These are phyloP conservation scores for Phytophthora foliorum DNA, from an alignment of 352 stramenopile species.

Conservation along the genomic window DNA sequence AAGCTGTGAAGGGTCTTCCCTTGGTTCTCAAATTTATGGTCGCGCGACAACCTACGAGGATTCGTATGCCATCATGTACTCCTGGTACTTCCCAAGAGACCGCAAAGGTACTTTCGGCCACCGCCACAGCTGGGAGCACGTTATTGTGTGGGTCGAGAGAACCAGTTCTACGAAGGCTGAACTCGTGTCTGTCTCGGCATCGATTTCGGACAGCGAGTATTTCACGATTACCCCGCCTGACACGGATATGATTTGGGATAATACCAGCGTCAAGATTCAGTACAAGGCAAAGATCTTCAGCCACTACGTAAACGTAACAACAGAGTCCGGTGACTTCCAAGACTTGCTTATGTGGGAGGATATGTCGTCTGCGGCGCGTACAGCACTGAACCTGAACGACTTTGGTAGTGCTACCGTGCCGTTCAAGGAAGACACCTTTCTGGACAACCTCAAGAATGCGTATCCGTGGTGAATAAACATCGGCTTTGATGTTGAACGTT, in stretches of 20 bases:
- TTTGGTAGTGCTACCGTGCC: conserved; percentile 39
- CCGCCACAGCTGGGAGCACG: conserved; percentile 23
- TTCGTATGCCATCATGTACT: conserved; percentile 34
- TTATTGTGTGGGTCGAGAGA: conserved; percentile 20
- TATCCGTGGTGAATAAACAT: too few relatives aligned
- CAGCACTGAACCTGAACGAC: conserved; percentile 36
- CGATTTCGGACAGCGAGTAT: conserved; percentile 16
- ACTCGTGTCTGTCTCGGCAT: conserved; percentile 11
- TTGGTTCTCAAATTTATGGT: conserved; percentile 32
- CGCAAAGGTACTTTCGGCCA: conserved; percentile 8
- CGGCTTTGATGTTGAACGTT: too few relatives aligned
- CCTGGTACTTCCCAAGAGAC: conserved; percentile 32
- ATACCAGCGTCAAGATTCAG: conserved; percentile 25
- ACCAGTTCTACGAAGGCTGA: neutral
- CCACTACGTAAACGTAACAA: conserved; percentile 38
- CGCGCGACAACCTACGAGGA: conserved; percentile 15
- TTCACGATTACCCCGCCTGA: conserved; percentile 20
- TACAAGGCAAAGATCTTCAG: conserved; percentile 21
- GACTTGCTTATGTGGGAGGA: conserved; percentile 30
- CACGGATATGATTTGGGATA: conserved; percentile 15
- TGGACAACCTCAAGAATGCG: conserved; percentile 30
- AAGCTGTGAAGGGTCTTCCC: conserved; percentile 1
- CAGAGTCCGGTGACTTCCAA: conserved; percentile 25
- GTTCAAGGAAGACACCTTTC: conserved; percentile 34
- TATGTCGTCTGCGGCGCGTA: conserved; percentile 25